phyloP scores from a whole-genome alignment of 169 alveolate species.

The Theileria orientalis region DNA sequence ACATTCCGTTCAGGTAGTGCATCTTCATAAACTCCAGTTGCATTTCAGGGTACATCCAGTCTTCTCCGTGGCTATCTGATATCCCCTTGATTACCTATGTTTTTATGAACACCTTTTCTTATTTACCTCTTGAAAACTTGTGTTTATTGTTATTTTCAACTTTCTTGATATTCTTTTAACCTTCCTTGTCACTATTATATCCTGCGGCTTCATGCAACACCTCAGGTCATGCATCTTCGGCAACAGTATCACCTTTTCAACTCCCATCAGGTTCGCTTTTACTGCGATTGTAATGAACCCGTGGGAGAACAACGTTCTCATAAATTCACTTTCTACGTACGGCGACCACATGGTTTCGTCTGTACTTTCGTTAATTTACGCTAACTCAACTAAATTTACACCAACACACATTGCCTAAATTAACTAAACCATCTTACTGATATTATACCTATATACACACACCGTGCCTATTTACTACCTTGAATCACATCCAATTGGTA shows the following conservation, averaged over 20 bases:
- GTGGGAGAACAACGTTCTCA: constrained; percentile 42
- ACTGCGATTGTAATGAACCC: constrained; percentile 73
- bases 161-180: constrained; percentile 48
- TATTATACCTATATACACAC: too few species aligned
- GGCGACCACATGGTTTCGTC: constrained; percentile 74
- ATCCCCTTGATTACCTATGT: constrained; percentile 67
- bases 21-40: constrained; percentile 45
- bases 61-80: constrained; percentile 70
- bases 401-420: too few species aligned
- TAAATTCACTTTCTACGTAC: constrained; percentile 61
- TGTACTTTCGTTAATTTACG: background rate
- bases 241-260: constrained; percentile 24
- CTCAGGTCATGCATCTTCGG: constrained; percentile 70
- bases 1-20: background rate
- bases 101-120: background rate
- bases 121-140: constrained; percentile 60
- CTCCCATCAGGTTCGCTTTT: constrained; percentile 16
- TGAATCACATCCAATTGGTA: constrained; percentile 36
- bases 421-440: too few species aligned
- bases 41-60: constrained; percentile 75
- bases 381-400: background rate
- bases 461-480: constrained; percentile 12
- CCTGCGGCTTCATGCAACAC: constrained; percentile 58
- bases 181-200: constrained; percentile 56
- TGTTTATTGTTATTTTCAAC: constrained; percentile 59